Evolutionary conservation across 192 early-diverging fungal genomes (phyloP).

Genomic region (Obelidium mucronatum): DNA sequence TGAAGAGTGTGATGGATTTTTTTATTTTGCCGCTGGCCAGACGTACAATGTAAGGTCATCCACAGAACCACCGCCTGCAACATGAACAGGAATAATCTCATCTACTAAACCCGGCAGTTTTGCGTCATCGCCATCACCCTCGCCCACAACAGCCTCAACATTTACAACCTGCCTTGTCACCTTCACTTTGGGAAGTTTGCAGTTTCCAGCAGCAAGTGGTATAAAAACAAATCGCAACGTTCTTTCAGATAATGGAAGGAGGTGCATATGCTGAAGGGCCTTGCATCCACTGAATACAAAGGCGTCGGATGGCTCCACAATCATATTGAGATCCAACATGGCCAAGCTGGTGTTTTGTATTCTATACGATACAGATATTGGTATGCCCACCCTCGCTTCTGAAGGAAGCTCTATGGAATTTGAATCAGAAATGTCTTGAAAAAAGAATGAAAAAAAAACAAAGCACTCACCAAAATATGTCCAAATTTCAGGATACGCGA

Average conservation of each 20-base stretch:
- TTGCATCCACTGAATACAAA: conserved; percentile 78
- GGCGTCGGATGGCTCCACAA: conserved; percentile 71
- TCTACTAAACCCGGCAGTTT: conserved; percentile 10
- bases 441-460: neutral
- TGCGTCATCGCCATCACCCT: neutral
- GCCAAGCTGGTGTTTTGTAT: conserved; percentile 67
- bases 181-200: conserved; percentile 58
- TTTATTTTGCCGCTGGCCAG: too few species aligned
- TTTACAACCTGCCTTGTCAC: conserved; percentile 28
- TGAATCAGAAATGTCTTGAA: too few species aligned
- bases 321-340: conserved; percentile 60
- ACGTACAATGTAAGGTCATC: conserved; percentile 30
- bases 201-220: conserved; percentile 65
- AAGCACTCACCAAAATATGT: conserved; percentile 27
- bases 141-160: neutral
- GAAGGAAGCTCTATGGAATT: conserved; percentile 67
- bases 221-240: conserved; percentile 66
- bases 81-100: conserved; percentile 10
- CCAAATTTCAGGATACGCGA: conserved; percentile 28
- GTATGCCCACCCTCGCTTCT: conserved; percentile 56
- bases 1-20: too few species aligned
- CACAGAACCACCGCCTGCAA: conserved; percentile 12
- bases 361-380: conserved; percentile 67
- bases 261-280: conserved; percentile 42
- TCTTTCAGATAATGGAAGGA: conserved; percentile 64